Conservation (phyloP, 1,284 basidiomycete species). For the Melampsora americana region DNA sequence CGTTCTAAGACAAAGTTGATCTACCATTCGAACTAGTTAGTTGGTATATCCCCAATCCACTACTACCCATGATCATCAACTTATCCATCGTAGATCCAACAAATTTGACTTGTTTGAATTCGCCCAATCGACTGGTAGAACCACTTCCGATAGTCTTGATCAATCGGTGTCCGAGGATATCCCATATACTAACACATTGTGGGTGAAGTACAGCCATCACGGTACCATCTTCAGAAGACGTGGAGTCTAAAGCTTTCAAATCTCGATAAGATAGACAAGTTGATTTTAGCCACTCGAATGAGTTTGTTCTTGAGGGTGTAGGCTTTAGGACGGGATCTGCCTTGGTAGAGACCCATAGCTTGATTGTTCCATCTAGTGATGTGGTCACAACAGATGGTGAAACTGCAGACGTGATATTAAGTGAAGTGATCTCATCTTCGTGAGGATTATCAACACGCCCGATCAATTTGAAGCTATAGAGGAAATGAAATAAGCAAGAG, state of each 20-base stretch:
- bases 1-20: background rate
- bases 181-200: constrained; percentile 2
- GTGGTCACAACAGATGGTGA: constrained; percentile 54
- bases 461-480: constrained; percentile 60
- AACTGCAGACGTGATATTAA: constrained; percentile 62
- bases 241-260: constrained; percentile 1
- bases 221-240: background rate
- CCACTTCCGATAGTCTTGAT: constrained; percentile 8
- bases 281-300: constrained; percentile 25
- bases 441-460: constrained; percentile 89
- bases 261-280: constrained; percentile 11
- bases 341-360: constrained; percentile 59
- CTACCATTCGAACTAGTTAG: background rate
- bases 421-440: constrained; percentile 65
- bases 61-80: constrained; percentile 6
- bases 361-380: constrained; percentile 56
- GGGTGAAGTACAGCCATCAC: constrained; percentile 13
- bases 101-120: background rate
- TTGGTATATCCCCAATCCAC: background rate
- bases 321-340: background rate
- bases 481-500: background rate
- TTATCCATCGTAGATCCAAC: background rate
- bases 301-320: constrained; percentile 5
- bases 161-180: background rate
- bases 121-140: background rate